A percentile compares a stretch with the other conserved stretches of the same genome.
Conservation (phyloP, 75 land plant species). For the Larix kaempferi region DNA sequence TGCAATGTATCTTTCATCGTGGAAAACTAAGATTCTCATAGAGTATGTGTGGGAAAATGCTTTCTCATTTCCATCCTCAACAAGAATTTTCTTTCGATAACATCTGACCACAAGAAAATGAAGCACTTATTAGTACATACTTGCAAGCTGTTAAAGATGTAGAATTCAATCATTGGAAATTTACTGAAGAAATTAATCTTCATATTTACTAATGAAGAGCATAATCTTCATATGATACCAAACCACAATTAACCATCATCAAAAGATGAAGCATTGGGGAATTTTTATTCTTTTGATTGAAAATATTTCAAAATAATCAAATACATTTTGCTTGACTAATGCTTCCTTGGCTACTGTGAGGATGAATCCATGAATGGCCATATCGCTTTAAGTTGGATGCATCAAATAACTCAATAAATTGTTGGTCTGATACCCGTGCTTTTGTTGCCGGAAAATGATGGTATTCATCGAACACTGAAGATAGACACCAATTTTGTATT, state of each 20-base stretch:
- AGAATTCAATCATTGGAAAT: not conserved
- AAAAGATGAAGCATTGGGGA: not conserved
- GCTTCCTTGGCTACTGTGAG: slow-evolving; percentile 8
- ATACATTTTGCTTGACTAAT: not conserved
- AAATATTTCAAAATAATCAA: not conserved
- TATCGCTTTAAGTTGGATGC: slow-evolving; percentile 49
- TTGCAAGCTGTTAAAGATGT: slow-evolving; percentile 7
- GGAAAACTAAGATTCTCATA: no score
- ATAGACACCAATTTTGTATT: slow-evolving; percentile 74
- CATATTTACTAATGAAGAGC: not conserved
- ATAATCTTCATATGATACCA: not conserved
- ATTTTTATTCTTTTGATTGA: slow-evolving; percentile 8
- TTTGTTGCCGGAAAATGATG: slow-evolving; percentile 88
- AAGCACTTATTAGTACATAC: not conserved
- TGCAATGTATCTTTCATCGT: no score
- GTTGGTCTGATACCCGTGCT: slow-evolving; percentile 79
- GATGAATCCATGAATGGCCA: not conserved
- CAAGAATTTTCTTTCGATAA: no score
- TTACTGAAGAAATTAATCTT: not conserved
- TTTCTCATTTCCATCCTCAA: no score
- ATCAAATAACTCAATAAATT: slow-evolving; percentile 86
- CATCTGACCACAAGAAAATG: not conserved
- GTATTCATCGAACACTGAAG: slow-evolving; percentile 88
- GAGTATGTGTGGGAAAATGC: no score
- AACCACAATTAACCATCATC: not conserved